A percentile compares a stretch with the other conserved stretches of the same genome.
These are phyloP conservation scores for Erythrobasidium hasegawianum DNA, from an alignment of 1,284 basidiomycete genomes.

Conservation along the genomic window DNA sequence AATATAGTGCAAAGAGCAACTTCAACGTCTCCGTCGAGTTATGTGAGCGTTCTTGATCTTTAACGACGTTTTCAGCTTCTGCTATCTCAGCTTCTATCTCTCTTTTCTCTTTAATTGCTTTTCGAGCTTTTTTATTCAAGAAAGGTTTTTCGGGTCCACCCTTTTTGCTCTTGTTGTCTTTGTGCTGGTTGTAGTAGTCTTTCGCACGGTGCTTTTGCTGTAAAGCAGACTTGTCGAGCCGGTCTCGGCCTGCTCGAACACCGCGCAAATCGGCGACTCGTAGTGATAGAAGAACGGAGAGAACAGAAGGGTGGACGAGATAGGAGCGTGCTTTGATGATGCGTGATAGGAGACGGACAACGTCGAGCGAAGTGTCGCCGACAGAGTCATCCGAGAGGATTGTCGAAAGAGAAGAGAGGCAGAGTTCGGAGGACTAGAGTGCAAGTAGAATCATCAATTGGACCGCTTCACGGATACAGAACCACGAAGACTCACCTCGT, in stretches of 20 bases:
- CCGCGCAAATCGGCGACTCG: constrained; percentile 78
- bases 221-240: constrained; percentile 49
- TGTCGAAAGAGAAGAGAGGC: constrained; percentile 70
- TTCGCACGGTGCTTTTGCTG: constrained; percentile 56
- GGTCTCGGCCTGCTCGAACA: constrained; percentile 66
- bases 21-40: constrained; percentile 97
- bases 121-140: constrained; percentile 44
- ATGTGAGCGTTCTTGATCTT: constrained; percentile 80
- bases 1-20: constrained; percentile 95
- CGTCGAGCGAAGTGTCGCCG: constrained; percentile 73
- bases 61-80: constrained; percentile 93
- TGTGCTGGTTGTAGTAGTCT: constrained; percentile 55
- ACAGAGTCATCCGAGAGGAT: constrained; percentile 77
- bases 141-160: constrained; percentile 58
- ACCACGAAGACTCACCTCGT: constrained; percentile 71
- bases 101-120: constrained; percentile 66
- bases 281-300: constrained; percentile 78
- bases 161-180: constrained; percentile 60
- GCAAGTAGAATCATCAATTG: too few species aligned
- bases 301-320: constrained; percentile 81
- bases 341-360: constrained; percentile 84
- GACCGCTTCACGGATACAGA: too few species aligned
- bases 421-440: constrained; percentile 59
- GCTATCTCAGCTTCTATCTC: constrained; percentile 83
- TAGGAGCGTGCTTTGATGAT: constrained; percentile 95